phyloP scores from a whole-genome alignment of 306 rosid genomes.

The Cucurbita ficifolia region DNA sequence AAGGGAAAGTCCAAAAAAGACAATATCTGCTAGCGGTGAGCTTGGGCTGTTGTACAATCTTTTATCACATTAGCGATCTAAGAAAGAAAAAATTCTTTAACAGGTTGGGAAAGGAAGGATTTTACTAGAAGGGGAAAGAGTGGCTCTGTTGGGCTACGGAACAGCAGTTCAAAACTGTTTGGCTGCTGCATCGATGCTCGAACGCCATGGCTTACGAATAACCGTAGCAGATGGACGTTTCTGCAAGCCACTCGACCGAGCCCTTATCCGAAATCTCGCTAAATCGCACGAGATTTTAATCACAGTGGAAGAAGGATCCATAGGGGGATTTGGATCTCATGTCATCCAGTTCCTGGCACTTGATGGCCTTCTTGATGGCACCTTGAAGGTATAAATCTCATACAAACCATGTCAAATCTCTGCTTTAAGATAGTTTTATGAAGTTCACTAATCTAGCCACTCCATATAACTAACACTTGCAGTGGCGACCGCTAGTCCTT shows the following conservation, averaged over 20 bases:
- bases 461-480: slow-evolving; percentile 13
- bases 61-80: neutral
- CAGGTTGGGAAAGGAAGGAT: slow-evolving; percentile 73
- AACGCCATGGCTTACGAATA: slow-evolving; percentile 31
- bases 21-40: too few relatives aligned
- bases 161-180: slow-evolving; percentile 62
- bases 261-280: slow-evolving; percentile 67
- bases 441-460: slow-evolving; percentile 6
- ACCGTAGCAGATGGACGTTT: slow-evolving; percentile 75
- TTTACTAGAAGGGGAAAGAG: slow-evolving; percentile 77
- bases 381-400: slow-evolving; percentile 42
- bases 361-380: slow-evolving; percentile 88
- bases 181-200: slow-evolving; percentile 43
- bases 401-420: neutral
- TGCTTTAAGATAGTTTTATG: neutral
- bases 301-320: slow-evolving; percentile 93
- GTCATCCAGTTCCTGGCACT: slow-evolving; percentile 93
- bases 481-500: slow-evolving; percentile 97
- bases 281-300: slow-evolving; percentile 69
- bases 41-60: too few relatives aligned
- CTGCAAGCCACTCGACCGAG: slow-evolving; percentile 80
- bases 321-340: slow-evolving; percentile 93
- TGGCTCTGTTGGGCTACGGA: slow-evolving; percentile 79
- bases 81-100: neutral
- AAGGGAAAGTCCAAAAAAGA: too few relatives aligned